Evolutionary conservation across 768 basidiomycete genomes (phyloP).

Genomic region (Collybia nuda): DNA sequence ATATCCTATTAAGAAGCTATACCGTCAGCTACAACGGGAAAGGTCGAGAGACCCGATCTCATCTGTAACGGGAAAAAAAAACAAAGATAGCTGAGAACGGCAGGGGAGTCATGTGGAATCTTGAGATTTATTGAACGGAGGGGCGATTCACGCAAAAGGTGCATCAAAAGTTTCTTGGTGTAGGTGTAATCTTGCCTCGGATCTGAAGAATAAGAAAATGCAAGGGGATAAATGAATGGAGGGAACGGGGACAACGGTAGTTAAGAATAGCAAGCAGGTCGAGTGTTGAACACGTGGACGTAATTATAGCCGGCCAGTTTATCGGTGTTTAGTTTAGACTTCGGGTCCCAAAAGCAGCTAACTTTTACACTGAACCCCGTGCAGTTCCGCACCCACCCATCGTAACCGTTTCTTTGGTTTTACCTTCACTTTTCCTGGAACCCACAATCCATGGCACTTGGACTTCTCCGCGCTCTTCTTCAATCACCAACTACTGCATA

Average conservation of each 20-base stretch:
- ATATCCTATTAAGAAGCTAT: conserved; percentile 10
- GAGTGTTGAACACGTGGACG: too few relatives aligned
- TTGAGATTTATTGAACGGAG: conserved; percentile 33
- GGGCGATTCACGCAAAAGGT: conserved; percentile 19
- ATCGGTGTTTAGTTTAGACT: not conserved
- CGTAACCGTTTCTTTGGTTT: too few relatives aligned
- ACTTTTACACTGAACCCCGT: too few relatives aligned
- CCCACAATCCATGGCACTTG: too few relatives aligned
- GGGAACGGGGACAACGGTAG: conserved; percentile 12
- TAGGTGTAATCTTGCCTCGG: conserved; percentile 19
- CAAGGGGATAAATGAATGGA: conserved; percentile 21
- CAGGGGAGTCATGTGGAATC: conserved; percentile 29
- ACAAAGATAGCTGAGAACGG: conserved; percentile 15
- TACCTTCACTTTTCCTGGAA: too few relatives aligned
- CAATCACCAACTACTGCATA: too few relatives aligned
- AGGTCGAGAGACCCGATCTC: conserved; percentile 29
- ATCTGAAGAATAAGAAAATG: conserved; percentile 22
- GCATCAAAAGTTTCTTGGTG: too few relatives aligned
- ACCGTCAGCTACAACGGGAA: conserved; percentile 18
- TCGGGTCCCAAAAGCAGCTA: too few relatives aligned
- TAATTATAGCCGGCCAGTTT: not conserved
- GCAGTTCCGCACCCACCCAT: too few relatives aligned
- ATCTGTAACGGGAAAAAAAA: conserved; percentile 23
- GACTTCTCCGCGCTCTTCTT: too few relatives aligned
- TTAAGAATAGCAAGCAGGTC: conserved; percentile 14